Evolutionary conservation across 2,329 filamentous ascomycete species (phyloP).

Genomic region (Alternaria angustiovoidea): DNA sequence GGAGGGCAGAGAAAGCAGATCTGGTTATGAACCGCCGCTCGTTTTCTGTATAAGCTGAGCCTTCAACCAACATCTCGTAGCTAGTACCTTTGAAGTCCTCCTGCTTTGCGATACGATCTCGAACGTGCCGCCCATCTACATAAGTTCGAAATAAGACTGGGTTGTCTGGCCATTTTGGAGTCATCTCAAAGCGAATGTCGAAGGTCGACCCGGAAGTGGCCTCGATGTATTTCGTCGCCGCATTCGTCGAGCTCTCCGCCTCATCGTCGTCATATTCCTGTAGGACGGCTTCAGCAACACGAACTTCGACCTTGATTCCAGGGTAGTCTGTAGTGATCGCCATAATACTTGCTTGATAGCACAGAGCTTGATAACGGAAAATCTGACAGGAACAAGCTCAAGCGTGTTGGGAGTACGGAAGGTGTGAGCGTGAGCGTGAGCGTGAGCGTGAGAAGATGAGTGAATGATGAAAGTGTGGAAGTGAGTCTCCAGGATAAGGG

Average conservation of each 20-base stretch:
- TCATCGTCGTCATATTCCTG: constrained; percentile 42
- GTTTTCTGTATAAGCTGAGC: not conserved
- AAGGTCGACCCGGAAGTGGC: constrained; percentile 23
- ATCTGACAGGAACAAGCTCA: not conserved
- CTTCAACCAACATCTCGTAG: not conserved
- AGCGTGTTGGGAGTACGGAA: not conserved
- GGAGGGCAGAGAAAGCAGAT: too few species aligned
- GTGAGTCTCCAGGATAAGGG: not conserved
- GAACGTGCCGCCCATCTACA: not conserved
- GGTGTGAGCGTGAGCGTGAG: not conserved
- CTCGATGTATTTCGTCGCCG: constrained; percentile 44
- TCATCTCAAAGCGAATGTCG: not conserved
- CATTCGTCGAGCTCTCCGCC: not conserved
- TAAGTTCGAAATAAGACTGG: not conserved
- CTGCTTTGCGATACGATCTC: not conserved
- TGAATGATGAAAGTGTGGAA: not conserved
- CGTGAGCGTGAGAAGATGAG: not conserved
- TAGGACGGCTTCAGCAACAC: constrained; percentile 24
- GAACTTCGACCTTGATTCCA: constrained; percentile 27
- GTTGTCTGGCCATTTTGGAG: constrained; percentile 4
- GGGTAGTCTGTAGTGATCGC: constrained; percentile 24
- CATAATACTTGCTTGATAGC: constrained; percentile 20
- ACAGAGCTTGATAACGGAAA: not conserved
- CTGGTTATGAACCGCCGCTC: too few species aligned
- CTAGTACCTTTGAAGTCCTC: not conserved